These are phyloP conservation scores for Trichomonascus vanleenenianus DNA, from an alignment of 805 yeast species.

Conservation along the genomic window DNA sequence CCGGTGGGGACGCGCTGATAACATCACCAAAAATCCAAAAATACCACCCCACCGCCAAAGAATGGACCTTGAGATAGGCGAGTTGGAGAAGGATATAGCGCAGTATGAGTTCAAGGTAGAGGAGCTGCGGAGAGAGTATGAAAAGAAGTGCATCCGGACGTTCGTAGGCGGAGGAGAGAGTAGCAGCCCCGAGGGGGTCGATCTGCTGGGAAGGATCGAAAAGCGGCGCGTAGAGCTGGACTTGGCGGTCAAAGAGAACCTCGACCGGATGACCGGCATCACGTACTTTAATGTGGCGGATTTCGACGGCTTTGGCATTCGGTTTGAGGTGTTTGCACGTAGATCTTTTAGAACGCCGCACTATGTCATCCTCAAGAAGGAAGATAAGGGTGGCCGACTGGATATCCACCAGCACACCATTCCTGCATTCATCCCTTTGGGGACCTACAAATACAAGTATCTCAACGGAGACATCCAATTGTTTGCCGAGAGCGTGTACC, in stretches of 20 bases:
- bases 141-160: neutral
- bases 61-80: constrained; percentile 1
- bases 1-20: no score
- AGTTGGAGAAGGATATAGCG: neutral
- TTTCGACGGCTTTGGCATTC: constrained; percentile 15
- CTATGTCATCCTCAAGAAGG: constrained; percentile 13
- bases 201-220: neutral
- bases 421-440: constrained; percentile 13
- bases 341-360: constrained; percentile 14
- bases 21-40: neutral
- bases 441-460: constrained; percentile 6
- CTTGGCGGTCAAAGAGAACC: constrained; percentile 6
- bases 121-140: neutral
- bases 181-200: neutral
- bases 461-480: constrained; percentile 9
- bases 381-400: constrained; percentile 6
- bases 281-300: constrained; percentile 14
- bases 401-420: constrained; percentile 13
- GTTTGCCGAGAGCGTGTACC: constrained; percentile 13
- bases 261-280: constrained; percentile 17
- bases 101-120: neutral
- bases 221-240: no score
- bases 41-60: neutral
- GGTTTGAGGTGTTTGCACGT: constrained; percentile 13
- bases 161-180: neutral